Evolutionary conservation across 2,329 filamentous ascomycete species (phyloP), one percentile per base, ranked within the genome.

Genomic region (Exophiala aquamarina): DNA sequence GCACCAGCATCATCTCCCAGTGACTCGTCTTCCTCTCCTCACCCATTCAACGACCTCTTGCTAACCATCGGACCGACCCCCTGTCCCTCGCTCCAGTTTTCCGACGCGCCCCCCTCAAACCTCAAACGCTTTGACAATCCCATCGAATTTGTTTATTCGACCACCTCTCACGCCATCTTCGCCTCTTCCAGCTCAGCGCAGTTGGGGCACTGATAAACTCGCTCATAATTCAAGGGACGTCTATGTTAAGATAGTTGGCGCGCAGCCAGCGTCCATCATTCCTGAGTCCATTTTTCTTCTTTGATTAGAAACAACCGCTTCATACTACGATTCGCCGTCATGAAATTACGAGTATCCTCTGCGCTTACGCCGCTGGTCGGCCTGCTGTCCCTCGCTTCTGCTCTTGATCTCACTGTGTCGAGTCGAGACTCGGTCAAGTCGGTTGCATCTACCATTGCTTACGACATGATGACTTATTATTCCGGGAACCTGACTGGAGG

Each of bases 391-490:
- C 20, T 54, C 5, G 42, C 37, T 19, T 41, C 44, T 14, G 47
- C 44, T 10, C 33, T 53, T 32, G 36, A 49, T 26, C 52, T 59
- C 15, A 48, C 58, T 21, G 19, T 58, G 18, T 51, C 14, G 49
- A 59, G 55, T 42, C 7, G 23, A n/a, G 65, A 63, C 13, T 68
- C 65, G 21, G 59, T 68, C 47, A 64, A 62, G 53, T 56, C 49
- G 3, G 63, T 60, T 6, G 60, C 64, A 10, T 66, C 60, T 38
- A 60, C 53, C 5, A 39, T 64, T 23, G 64, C 65, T 3, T 57
- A 63, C 31, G 63, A 63, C 18, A 61, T 67, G 52, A 60, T 65
- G 41, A 59, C 57, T 33, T 66, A 64, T 47, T 69, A 69, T 52
- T 59, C 54, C 3, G 65, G 65, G 14, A 61, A 66, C 38, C 33